phyloP scores from a whole-genome alignment of 768 basidiomycete genomes.

The Pisolithus albus region DNA sequence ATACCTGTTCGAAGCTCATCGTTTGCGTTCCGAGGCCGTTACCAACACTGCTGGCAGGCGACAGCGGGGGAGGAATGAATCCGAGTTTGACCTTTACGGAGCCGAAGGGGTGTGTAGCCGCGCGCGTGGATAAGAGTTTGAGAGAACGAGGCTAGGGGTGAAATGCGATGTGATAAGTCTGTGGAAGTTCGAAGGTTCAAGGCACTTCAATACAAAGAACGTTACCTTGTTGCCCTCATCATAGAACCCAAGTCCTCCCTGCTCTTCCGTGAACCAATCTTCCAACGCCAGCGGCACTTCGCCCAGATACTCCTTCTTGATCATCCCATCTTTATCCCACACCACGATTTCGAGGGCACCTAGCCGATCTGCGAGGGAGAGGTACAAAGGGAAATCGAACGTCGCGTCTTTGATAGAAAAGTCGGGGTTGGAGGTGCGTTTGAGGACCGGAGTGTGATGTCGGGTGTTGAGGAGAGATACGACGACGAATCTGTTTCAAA shows the following conservation, averaged over 20 bases:
- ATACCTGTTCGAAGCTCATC: conserved; percentile 56
- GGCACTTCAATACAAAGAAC: conserved; percentile 14
- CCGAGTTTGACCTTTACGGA: conserved; percentile 57
- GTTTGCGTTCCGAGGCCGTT: conserved; percentile 5
- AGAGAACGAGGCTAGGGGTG: conserved; percentile 38
- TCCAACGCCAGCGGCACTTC: conserved; percentile 75
- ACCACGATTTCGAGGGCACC: conserved; percentile 78
- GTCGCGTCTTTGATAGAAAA: conserved; percentile 63
- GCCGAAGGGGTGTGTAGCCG: conserved; percentile 42
- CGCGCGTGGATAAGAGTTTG: conserved; percentile 42
- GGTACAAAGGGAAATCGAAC: conserved; percentile 83
- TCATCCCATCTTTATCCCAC: conserved; percentile 88
- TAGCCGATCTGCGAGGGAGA: conserved; percentile 64
- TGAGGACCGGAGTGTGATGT: conserved; percentile 69
- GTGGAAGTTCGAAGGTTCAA: neutral
- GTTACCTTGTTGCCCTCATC: conserved; percentile 61
- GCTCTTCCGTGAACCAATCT: conserved; percentile 62
- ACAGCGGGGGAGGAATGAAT: conserved; percentile 36
- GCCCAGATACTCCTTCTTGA: conserved; percentile 87
- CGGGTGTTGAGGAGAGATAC: conserved; percentile 53
- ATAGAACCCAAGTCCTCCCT: conserved; percentile 41
- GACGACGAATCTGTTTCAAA: conserved; percentile 53
- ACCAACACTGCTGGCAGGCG: conserved; percentile 8
- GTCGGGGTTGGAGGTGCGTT: conserved; percentile 61
- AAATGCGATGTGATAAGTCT: conserved; percentile 1